Percentiles rank a stretch among this genome's conserved stretches.
Evolutionary conservation across 2,329 filamentous ascomycete species (phyloP).

Genomic region (Aspergillus texensis): DNA sequence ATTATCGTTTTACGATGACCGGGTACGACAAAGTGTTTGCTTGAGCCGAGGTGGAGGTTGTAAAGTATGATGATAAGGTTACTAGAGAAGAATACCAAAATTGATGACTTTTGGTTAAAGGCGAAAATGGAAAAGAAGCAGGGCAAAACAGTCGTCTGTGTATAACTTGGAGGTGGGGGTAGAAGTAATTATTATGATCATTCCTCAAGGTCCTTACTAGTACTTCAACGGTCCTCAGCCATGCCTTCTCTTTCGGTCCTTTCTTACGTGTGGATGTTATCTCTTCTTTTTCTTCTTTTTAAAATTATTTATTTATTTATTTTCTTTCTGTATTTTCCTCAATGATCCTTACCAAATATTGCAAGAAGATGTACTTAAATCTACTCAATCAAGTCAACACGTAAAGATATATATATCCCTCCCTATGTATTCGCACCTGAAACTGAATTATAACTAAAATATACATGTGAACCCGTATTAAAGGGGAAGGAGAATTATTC

Average conservation of each 20-base stretch:
- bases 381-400: too few relatives aligned
- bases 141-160: background rate
- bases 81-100: background rate
- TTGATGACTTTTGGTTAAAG: background rate
- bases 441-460: background rate
- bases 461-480: too few relatives aligned
- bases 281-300: background rate
- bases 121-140: background rate
- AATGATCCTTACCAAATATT: too few relatives aligned
- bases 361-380: too few relatives aligned
- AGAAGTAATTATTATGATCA: background rate
- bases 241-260: background rate
- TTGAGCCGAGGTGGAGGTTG: conserved; percentile 2
- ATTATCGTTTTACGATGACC: conserved; percentile 71
- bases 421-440: too few relatives aligned
- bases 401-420: too few relatives aligned
- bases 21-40: conserved; percentile 42
- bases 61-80: background rate
- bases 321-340: too few relatives aligned
- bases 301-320: background rate
- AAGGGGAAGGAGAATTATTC: background rate
- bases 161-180: background rate
- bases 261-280: background rate
- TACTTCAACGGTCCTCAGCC: background rate
- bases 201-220: background rate